Evolutionary conservation across 257 asterid species (phyloP), one percentile per base, ranked within the genome.

Genomic region (Phtheirospermum japonicum): DNA sequence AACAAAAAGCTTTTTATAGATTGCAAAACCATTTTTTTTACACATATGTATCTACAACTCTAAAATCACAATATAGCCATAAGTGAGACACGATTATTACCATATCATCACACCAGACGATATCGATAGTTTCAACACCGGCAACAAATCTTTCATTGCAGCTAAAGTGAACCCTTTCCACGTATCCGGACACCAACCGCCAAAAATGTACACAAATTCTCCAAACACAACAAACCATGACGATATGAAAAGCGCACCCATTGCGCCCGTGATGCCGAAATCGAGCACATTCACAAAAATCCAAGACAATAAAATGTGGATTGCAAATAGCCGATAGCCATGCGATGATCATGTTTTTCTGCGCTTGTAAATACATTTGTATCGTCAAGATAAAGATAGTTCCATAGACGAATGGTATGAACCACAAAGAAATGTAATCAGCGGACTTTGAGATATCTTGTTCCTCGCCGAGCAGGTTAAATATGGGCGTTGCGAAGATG

Each of bases 111-210:
- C 40, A 6, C 75, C 75, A 14, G 75, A 71, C 7, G 75, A 71
- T 4, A 64, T 42, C 0, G 75, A 71, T 13, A 71, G 70, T 14
- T 71, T 71, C 28, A 71, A 67, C 6, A 71, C 62, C 0, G 75
- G 75, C 63, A 77, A 32, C 7, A 84, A 67, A 11, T 83, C 88
- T 4, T 70, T 60, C 16, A 78, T 54, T 0, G 91, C 91, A 16
- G 83, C 73, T 12, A 55, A 0, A 0, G 81, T 67, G 14, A 84
- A 79, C 0, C 88, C 86, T 3, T 57, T 68, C 88, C 91, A 84
- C 4, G 84, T 67, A 5, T 77, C 70, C 16, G 82, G 75, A 37
- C 91, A 84, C 73, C 88, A 83, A 7, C 88, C 88, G 0, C 81
- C 78, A 3, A 73, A n/a, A 20, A 72, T 32, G 43, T 64, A 71